These are phyloP conservation scores for Hypericum androsaemum DNA, from an alignment of 345 rosid species.

Conservation along the genomic window DNA sequence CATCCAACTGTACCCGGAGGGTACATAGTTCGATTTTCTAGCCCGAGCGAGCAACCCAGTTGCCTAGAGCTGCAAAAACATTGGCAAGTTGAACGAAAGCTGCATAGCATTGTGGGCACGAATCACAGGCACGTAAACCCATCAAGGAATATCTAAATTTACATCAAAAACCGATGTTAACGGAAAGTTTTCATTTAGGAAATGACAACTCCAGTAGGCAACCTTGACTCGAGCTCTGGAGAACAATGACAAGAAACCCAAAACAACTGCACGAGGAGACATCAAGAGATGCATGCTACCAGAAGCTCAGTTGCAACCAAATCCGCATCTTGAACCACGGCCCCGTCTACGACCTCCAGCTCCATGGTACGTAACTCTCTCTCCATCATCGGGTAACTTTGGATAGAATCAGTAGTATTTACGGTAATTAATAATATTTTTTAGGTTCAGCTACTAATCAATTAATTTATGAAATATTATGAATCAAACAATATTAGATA, in stretches of 20 bases:
- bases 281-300: background rate
- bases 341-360: slow-evolving; percentile 54
- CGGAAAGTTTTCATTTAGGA: slow-evolving; percentile 19
- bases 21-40: slow-evolving; percentile 46
- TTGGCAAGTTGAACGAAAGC: slow-evolving; percentile 63
- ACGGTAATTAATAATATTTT: too few relatives aligned
- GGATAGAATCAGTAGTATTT: too few relatives aligned
- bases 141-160: slow-evolving; percentile 33
- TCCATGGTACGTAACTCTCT: slow-evolving; percentile 36
- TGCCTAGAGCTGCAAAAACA: slow-evolving; percentile 41
- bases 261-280: slow-evolving; percentile 4
- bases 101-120: background rate
- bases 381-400: slow-evolving; percentile 93
- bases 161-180: slow-evolving; percentile 30
- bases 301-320: slow-evolving; percentile 52
- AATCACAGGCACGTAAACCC: background rate
- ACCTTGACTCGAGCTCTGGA: slow-evolving; percentile 11
- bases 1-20: slow-evolving; percentile 75
- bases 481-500: too few relatives aligned
- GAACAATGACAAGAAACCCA: slow-evolving; percentile 16
- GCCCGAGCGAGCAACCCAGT: slow-evolving; percentile 54
- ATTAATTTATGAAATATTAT: too few relatives aligned
- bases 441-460: too few relatives aligned
- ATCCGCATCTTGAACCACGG: slow-evolving; percentile 58
- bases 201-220: slow-evolving; percentile 18